Evolutionary conservation across 2,329 filamentous ascomycete genomes (phyloP), one percentile per base, ranked within the genome.

Genomic region (Scedosporium boydii): DNA sequence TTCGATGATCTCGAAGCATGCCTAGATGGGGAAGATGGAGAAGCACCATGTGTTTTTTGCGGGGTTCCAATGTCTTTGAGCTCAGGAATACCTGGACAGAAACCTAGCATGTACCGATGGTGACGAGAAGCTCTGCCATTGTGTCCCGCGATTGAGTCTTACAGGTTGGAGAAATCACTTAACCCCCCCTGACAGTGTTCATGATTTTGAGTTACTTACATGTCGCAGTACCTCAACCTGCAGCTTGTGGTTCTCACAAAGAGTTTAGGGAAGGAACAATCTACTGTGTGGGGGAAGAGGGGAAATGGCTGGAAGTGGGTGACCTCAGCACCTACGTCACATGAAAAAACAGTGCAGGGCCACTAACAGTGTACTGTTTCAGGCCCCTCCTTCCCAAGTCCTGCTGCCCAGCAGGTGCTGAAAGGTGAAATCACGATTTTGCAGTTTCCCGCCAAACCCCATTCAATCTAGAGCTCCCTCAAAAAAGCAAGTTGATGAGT

Each of bases 261-360:
- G 38, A 14, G 58, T 44, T 60, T 60, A 48, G 42, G 41, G 23
- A 46, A 6, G 21, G 41, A 14, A 23, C 38, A 21, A 26, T 41
- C 44, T 21, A 60, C 58, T 60, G 58, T 60, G 58, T 60, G 58
- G 58, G 42, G 58, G 14, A 16, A 23, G 58, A 55, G 51, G 51
- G 51, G 51, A 18, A 55, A 23, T 27, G n/a, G 48, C 21, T 27
- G 48, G 7, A n/a, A 53, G 7, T 26, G 18, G 23, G 51, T 55
- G 51, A 23, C 51, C 21, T 26, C 12, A 23, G 51, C 51, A 55
- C 23, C 18, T 55, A 55, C 51, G 23, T 55, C 51, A 55, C 51
- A 55, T 55, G 51, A 23, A 23, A 23, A 55, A 23, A 55, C 51
- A 55, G 51, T 55, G 51, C 51, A 55, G 18, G n/a, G 3, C 51